Evolutionary conservation across 2,329 filamentous ascomycete species (phyloP), one percentile per base, ranked within the genome.

Genomic region (Cadophora sp.): DNA sequence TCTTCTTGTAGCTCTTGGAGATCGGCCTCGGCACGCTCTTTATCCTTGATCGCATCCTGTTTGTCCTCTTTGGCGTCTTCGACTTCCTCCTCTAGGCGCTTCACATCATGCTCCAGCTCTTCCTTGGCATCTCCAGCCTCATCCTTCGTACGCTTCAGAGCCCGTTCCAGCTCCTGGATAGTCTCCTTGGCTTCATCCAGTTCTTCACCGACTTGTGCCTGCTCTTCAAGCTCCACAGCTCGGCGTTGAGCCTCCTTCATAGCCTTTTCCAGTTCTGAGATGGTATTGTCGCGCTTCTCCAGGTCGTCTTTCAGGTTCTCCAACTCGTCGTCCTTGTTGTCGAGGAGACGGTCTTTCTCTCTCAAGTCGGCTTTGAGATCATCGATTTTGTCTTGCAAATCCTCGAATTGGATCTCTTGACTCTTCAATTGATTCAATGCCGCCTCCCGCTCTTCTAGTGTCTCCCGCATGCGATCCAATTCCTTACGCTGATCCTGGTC

Each of bases 351-450:
- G 27, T 58, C 55, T 24, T 58, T 58, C 20, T 58, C 55, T n/a
- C 91, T 87, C 14, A 95, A 77, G 9, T 93, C 89, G 4, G 88
- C 87, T 78, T 96, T 91, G 6, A 95, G 81, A 73, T 96, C 92
- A 43, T 87, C 87, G 14, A 97, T 85, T 27, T 91, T 89, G 72
- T 93, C 91, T 59, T 88, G 88, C 2, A 96, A 79, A 70, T 90
- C 89, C 53, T 90, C 87, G 18, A 90, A 75, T 71, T 89, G 84
- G 43, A 87, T 86, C 50, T 84, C 82, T 66, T 84, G 84, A 65
- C 83, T 81, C 69, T 87, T 86, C 18, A 93, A 80, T 41, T 87
- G 83, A 39, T 77, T 71, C 3, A 80, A 59, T 59, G 80, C 78
- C 9, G 68, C 71, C 50, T 90, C 87, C 64, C 85, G 87, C 43